Base-by-base conservation (phyloP, 2,329 filamentous ascomycete genomes). In the Colletotrichum liaoningense region DNA sequence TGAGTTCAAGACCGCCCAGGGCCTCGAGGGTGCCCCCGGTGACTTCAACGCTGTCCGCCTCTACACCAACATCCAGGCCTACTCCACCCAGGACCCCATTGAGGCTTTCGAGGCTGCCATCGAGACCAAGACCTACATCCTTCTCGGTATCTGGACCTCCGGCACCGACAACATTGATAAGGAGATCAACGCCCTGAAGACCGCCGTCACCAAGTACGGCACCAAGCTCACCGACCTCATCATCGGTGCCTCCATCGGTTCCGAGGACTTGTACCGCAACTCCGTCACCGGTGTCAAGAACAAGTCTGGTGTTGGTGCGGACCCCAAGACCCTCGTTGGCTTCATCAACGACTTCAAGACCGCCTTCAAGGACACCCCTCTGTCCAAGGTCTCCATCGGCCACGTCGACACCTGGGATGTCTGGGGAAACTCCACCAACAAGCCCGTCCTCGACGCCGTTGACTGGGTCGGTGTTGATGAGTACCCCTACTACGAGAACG, bases 41-140 rank as follows among this genome's bases (percentile, higher is more conserved):
- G 83, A 82, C 76, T 91, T 91, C 84, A 89, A 86, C 78, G 84
- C 88, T 71, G 87, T 91, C 76, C 89, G 91, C 65, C 85, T 93
- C 38, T 93, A 94, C 86, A 93, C 92, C 80, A 91, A 90, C 85
- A 90, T 92, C 80, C 88, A 90, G 81, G 88, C 87, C 79, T 85
- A 90, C 82, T 86, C 92, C 79, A 88, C 94, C 85, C 88, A 90
- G 77, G 93, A 96, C 82, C 95, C 95, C 65, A 86, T 97, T 79
- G 86, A 94, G 86, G 95, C 95, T 55, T 90, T 96, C 84, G 93
- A 94, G 84, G 92, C 92, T 46, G 91, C 92, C 77, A 85, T 92
- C 58, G 84, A 86, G 72, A 91, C 90, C 74, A 85, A 90, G 56
- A 91, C 89, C 22, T 83, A 88, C 75, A 83, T 93, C 57, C 88